Percentiles rank a stretch among this genome's conserved stretches.
These are phyloP conservation scores for Taiozyma sp. DNA, from an alignment of 1,139 yeast genomes.

Conservation along the genomic window DNA sequence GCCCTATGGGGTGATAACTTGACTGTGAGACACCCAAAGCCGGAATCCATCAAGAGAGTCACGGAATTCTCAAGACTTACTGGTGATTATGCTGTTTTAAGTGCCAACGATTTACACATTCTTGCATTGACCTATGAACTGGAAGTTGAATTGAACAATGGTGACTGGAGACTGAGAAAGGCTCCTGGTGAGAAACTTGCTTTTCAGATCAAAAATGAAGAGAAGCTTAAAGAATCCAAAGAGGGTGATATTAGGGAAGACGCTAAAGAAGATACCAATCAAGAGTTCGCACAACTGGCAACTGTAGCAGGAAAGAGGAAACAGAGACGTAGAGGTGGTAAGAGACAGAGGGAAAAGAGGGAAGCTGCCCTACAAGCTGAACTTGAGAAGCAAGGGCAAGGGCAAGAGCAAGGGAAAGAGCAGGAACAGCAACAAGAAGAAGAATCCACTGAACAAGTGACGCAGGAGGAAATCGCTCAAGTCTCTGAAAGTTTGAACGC, in stretches of 20 bases:
- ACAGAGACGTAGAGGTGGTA: constrained; percentile 59
- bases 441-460: constrained; percentile 7
- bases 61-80: constrained; percentile 77
- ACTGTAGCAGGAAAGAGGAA: constrained; percentile 32
- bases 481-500: not conserved
- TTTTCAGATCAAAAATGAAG: constrained; percentile 11
- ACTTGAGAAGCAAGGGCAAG: constrained; percentile 8
- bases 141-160: constrained; percentile 65
- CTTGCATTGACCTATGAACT: constrained; percentile 88
- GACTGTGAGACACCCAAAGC: constrained; percentile 70
- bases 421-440: too few relatives aligned
- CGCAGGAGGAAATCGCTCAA: constrained; percentile 6
- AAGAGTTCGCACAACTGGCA: constrained; percentile 4
- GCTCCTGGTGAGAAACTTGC: constrained; percentile 58
- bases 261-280: constrained; percentile 13
- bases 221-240: constrained; percentile 1
- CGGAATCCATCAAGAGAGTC: constrained; percentile 59
- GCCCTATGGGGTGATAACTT: constrained; percentile 69
- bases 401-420: too few relatives aligned
- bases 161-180: constrained; percentile 65
- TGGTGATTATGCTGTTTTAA: constrained; percentile 86
- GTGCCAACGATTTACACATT: constrained; percentile 88
- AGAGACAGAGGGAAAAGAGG: constrained; percentile 54
- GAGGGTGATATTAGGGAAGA: constrained; percentile 11
- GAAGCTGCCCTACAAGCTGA: constrained; percentile 28